phyloP scores from a whole-genome alignment of 2,329 filamentous ascomycete species.

The Myriosclerotinia curreyana region DNA sequence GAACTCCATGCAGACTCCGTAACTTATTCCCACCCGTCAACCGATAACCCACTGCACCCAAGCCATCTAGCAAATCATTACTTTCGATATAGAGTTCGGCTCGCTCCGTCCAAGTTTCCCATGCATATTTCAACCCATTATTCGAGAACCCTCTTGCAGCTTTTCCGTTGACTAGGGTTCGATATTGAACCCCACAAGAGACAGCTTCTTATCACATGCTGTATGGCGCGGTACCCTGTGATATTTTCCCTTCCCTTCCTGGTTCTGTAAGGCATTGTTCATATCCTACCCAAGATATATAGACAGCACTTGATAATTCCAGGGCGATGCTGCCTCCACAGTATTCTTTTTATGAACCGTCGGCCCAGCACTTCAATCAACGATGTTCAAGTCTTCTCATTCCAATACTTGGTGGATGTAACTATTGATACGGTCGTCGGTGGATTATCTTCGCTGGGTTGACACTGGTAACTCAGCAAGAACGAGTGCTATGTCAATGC shows the following conservation, averaged over 20 bases:
- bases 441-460: neutral
- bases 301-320: constrained; percentile 1
- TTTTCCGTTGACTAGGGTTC: neutral
- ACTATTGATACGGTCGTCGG: neutral
- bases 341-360: constrained; percentile 12
- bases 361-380: constrained; percentile 10
- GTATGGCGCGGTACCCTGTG: constrained; percentile 4
- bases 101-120: neutral
- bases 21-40: no score
- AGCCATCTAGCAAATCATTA: no score
- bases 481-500: constrained; percentile 11
- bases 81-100: constrained; percentile 1
- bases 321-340: neutral
- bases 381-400: neutral
- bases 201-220: neutral
- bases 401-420: neutral
- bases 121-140: neutral
- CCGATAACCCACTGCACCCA: no score
- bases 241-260: neutral
- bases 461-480: neutral
- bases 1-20: neutral
- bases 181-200: neutral
- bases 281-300: neutral
- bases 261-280: neutral
- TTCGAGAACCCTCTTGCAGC: neutral